A percentile compares a stretch with the other conserved stretches of the same genome.
These are phyloP conservation scores for Baudoinia panamericana DNA, from an alignment of 495 filamentous ascomycete genomes.

Conservation along the genomic window DNA sequence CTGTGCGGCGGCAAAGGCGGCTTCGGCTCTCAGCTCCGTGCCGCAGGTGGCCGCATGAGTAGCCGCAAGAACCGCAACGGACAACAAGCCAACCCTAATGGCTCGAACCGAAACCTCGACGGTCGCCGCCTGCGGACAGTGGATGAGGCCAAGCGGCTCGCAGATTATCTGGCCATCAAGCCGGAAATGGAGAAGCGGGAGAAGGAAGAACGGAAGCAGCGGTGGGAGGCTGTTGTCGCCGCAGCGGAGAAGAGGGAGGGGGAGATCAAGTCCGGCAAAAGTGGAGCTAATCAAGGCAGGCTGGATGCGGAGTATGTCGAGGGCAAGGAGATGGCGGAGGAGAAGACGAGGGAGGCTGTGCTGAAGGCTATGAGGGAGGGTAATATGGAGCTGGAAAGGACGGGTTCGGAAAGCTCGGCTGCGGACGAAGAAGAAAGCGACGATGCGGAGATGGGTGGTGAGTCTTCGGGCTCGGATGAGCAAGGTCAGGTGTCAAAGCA, in stretches of 20 bases:
- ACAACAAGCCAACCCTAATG: constrained; percentile 41
- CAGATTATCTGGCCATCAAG: constrained; percentile 88
- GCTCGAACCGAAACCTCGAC: constrained; percentile 81
- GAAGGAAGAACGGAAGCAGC: constrained; percentile 62
- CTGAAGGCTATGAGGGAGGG: constrained; percentile 57
- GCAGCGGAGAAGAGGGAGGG: constrained; percentile 67
- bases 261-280: constrained; percentile 51
- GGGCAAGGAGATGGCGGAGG: constrained; percentile 71
- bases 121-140: constrained; percentile 82
- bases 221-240: constrained; percentile 78
- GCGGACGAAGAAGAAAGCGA: constrained; percentile 39
- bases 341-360: constrained; percentile 75
- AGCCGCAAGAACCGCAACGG: constrained; percentile 76
- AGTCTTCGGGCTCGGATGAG: constrained; percentile 13
- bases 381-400: constrained; percentile 31
- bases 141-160: constrained; percentile 84
- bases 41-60: constrained; percentile 94
- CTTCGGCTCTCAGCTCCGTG: constrained; percentile 92
- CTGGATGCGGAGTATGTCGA: constrained; percentile 84
- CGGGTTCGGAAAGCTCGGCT: constrained; percentile 26
- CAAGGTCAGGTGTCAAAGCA: constrained; percentile 32
- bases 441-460: constrained; percentile 25
- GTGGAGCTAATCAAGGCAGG: constrained; percentile 42
- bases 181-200: constrained; percentile 93
- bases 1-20: constrained; percentile 89